Evolutionary conservation across 2,329 filamentous ascomycete genomes (phyloP).

Genomic region (Cercospora brassicicola): DNA sequence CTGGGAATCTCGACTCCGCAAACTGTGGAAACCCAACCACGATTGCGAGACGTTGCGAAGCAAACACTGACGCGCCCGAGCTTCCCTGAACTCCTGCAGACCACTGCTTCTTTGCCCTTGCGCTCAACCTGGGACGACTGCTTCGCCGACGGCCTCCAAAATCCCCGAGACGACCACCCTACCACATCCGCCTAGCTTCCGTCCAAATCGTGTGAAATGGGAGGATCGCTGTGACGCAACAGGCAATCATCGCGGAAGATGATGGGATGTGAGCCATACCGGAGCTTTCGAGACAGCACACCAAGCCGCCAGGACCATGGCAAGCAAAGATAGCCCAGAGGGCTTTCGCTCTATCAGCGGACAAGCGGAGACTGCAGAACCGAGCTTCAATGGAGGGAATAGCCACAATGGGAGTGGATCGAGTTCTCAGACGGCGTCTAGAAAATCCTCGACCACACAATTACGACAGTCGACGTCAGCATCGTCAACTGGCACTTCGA

Average conservation of each 20-base stretch:
- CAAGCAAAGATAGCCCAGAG: constrained; percentile 35
- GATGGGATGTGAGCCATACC: not conserved
- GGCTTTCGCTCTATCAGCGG: constrained; percentile 43
- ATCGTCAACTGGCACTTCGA: constrained; percentile 16
- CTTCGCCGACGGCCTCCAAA: not conserved
- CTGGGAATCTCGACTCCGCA: constrained; percentile 8
- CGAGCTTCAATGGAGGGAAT: constrained; percentile 26
- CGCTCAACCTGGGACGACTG: not conserved
- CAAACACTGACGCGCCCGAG: constrained; percentile 6
- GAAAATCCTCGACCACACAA: constrained; percentile 20
- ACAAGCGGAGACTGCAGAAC: constrained; percentile 42
- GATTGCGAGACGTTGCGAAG: constrained; percentile 4
- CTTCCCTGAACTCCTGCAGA: not conserved
- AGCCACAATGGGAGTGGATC: constrained; percentile 10
- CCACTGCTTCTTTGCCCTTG: not conserved
- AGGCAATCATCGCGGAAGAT: constrained; percentile 7
- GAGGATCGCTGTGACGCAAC: constrained; percentile 12
- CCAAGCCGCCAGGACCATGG: constrained; percentile 28
- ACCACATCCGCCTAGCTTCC: not conserved
- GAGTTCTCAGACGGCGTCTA: constrained; percentile 14
- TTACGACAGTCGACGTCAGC: constrained; percentile 12
- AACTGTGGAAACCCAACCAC: constrained; percentile 2
- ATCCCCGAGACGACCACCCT: not conserved
- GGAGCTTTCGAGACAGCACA: constrained; percentile 7
- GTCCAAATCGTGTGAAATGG: not conserved